phyloP scores from a whole-genome alignment of 441 rosid genomes.

The Euphorbia celastroides region DNA sequence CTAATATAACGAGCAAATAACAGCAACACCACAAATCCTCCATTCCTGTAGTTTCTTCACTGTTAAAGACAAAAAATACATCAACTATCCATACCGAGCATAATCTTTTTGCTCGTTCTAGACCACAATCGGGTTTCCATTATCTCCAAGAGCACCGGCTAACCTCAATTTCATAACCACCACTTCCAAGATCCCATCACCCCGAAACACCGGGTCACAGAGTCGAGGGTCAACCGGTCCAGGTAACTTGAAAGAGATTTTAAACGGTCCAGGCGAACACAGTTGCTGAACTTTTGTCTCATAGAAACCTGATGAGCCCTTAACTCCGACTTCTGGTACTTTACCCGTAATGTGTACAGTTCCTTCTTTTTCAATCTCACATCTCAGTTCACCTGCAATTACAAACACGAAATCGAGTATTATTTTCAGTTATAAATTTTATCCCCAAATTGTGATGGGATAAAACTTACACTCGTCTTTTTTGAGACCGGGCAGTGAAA shows the following conservation, averaged over 20 bases:
- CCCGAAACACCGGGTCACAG: conserved; percentile 36
- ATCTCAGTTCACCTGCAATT: conserved; percentile 46
- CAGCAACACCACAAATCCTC: too few species aligned
- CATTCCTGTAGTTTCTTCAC: too few species aligned
- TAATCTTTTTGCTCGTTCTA: too few species aligned
- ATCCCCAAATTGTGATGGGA: too few species aligned
- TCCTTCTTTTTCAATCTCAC: conserved; percentile 50
- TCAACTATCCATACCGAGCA: too few species aligned
- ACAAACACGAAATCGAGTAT: conserved; percentile 11
- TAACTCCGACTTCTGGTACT: conserved; percentile 29
- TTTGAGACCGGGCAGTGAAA: too few species aligned
- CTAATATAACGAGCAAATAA: too few species aligned
- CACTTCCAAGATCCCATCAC: conserved; percentile 74
- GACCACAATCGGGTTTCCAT: too few species aligned
- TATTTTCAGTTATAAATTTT: too few species aligned
- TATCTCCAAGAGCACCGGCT: too few species aligned
- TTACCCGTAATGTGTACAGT: conserved; percentile 53
- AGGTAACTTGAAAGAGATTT: conserved; percentile 58
- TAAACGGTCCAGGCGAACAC: conserved; percentile 59
- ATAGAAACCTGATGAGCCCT: conserved; percentile 28
- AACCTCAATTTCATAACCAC: conserved; percentile 50
- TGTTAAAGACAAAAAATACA: too few species aligned
- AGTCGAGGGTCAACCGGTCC: conserved; percentile 88
- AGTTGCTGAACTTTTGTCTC: conserved; percentile 55
- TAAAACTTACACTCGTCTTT: too few species aligned